Evolutionary conservation across 495 filamentous ascomycete species (phyloP), one percentile per base, ranked within the genome.

Genomic region (Recurvomyces mirabilis): DNA sequence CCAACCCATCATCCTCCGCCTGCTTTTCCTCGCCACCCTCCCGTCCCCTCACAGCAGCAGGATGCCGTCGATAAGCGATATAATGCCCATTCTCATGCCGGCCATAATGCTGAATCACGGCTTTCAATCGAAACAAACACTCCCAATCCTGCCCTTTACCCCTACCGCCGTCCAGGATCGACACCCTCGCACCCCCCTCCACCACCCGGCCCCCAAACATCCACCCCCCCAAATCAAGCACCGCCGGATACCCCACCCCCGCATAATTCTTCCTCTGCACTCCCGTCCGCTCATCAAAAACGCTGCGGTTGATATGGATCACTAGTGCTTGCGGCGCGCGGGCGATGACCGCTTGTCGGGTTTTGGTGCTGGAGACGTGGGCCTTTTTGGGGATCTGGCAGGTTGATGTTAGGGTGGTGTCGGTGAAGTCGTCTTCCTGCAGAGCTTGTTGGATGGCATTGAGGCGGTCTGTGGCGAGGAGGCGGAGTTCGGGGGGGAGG

Each of bases 11-110:
- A 15, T 15, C 3, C 22, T 49, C 43, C n/a, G 29, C 22, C 6
- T 24, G 10, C 14, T 41, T 25, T 0, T 32, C 15, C 24, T 5
- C 35, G 4, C 35, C 32, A 14, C 9, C n/a, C 24, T 11, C 19
- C 38, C 45, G 24, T 41, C 44, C 35, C 23, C 31, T 21, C 38
- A 31, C 17, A 28, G 18, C 30, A 1, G 39, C 29, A 22, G 74
- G 68, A 57, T 83, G 77, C 55, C 79, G 79, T 32, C 85, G 68
- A 56, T 91, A 96, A 57, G 84, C 89, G 41, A 94, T 77, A 54
- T 99, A 96, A 64, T 99, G 93, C 0, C 93, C 93, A 50, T 91
- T 94, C 46, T 94, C 86, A 57, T 96, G 93, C 15, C 79, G 70
- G 4, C 91, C 93, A 47, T 81, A 81, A 61, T 99, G 91, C 3